A percentile compares a stretch with the other conserved stretches of the same genome.
Conservation (phyloP, 768 basidiomycete species). For the Clavulina sp. region DNA sequence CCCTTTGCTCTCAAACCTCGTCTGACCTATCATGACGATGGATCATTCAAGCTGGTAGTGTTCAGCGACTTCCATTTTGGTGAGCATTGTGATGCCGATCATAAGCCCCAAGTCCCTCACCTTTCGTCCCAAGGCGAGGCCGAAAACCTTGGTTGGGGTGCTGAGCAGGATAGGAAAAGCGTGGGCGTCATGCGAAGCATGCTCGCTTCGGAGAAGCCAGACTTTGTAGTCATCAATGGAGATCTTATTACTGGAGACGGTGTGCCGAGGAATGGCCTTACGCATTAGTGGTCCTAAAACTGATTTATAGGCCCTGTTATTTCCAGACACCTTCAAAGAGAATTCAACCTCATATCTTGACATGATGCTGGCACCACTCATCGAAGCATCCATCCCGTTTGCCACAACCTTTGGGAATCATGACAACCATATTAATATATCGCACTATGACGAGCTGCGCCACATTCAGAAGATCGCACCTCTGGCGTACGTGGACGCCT, state of each 20-base stretch:
- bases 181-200: constrained; percentile 38
- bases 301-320: constrained; percentile 25
- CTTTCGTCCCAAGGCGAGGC: not conserved
- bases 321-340: constrained; percentile 26
- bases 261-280: constrained; percentile 15
- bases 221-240: constrained; percentile 58
- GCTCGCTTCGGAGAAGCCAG: constrained; percentile 39
- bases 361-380: constrained; percentile 42
- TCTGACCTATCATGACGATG: constrained; percentile 36
- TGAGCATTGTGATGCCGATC: constrained; percentile 49
- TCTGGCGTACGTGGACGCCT: constrained; percentile 47
- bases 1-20: constrained; percentile 32
- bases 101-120: too few relatives aligned
- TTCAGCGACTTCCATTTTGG: constrained; percentile 66
- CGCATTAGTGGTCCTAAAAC: not conserved
- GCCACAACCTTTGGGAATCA: constrained; percentile 62
- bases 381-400: constrained; percentile 39
- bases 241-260: constrained; percentile 61
- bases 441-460: constrained; percentile 46
- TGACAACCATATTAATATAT: constrained; percentile 57
- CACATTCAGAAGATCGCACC: constrained; percentile 39
- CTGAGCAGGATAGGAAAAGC: constrained; percentile 48
- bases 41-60: constrained; percentile 52
- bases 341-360: constrained; percentile 54
- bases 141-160: constrained; percentile 21